These are phyloP conservation scores for Conticribra guillardii DNA, from an alignment of 108 stramenopile species.

Conservation along the genomic window DNA sequence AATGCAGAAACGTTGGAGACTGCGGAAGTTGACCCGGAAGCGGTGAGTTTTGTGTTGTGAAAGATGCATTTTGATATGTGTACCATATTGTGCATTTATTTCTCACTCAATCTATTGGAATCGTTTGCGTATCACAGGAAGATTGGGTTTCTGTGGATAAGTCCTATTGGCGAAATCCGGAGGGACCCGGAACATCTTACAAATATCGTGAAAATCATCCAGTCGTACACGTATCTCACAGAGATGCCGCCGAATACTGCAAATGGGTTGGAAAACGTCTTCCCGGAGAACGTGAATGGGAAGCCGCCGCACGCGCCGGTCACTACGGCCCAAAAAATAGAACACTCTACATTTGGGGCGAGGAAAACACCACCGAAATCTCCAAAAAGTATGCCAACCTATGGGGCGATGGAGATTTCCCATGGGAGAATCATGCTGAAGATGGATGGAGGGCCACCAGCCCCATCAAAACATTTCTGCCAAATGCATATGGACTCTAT, in stretches of 20 bases:
- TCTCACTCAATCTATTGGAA: too few species aligned
- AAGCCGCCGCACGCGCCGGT: slow-evolving; percentile 89
- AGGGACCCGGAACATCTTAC: slow-evolving; percentile 84
- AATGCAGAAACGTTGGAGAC: slow-evolving; percentile 48
- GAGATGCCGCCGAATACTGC: slow-evolving; percentile 96
- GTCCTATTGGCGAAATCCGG: slow-evolving; percentile 92
- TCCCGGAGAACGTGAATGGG: slow-evolving; percentile 93
- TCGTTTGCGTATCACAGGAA: slow-evolving; percentile 20
- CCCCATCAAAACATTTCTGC: slow-evolving; percentile 82
- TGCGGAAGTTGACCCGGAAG: slow-evolving; percentile 82
- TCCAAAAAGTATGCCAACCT: slow-evolving; percentile 72
- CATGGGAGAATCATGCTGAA: slow-evolving; percentile 73
- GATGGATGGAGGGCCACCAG: slow-evolving; percentile 89
- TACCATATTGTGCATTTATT: too few species aligned
- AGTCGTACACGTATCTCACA: slow-evolving; percentile 91
- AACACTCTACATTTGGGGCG: slow-evolving; percentile 79
- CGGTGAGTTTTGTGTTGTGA: slow-evolving; percentile 28
- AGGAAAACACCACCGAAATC: slow-evolving; percentile 58
- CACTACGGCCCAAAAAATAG: slow-evolving; percentile 74
- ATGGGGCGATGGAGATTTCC: slow-evolving; percentile 86
- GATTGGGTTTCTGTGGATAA: slow-evolving; percentile 93
- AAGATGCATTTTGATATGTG: neutral
- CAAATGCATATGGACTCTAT: slow-evolving; percentile 87
- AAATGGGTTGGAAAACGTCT: slow-evolving; percentile 88
- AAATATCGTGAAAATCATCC: slow-evolving; percentile 89